Base-by-base conservation (phyloP, 1,139 yeast genomes). In the Pichia sp. region DNA sequence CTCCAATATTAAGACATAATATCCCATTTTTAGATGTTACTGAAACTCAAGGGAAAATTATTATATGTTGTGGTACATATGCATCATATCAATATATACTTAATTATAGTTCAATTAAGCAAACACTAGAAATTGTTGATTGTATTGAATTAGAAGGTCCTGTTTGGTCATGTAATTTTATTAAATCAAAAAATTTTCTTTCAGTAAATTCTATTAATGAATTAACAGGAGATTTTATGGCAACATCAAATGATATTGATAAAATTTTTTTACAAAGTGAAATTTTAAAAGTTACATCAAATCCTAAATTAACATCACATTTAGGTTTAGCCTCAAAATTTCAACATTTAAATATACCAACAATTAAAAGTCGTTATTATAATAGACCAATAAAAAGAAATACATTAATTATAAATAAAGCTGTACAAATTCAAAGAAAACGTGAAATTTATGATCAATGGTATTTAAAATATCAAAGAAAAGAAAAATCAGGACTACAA, bases 1-100 rank as follows among this genome's bases (percentile, higher is more conserved):
- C 77, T 4, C 74, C 69, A 22, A 68, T 63, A 35, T 47, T 80
- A 14, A 54, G 68, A 10, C 81, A 78, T 51, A 80, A 81, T 52
- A 68, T 81, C 13, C 87, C 88, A 0, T 76, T 70, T 42, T 72
- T 78, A 2, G 61, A 71, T 21, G 66, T 78, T 41, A 49, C 72
- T 3, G 51, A 51, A 6, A 56, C 50, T 51, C 1, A 50, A 41
- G 5, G 47, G 36, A 1, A 43, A 57, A 2, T 47, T 51, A 11
- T 51, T 55, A n/a, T 55, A 70, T 2, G 71, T 76, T 48, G 69
- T 66, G 0, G 38, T 10, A 69, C 76, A 0, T 73, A 77, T 2
- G 64, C 72, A 2, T 74, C 76, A 1, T 80, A 76, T 49, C 47
- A 76, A 13, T 50, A 72, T 2, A 47, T 66, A 0, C 66, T 76